These are phyloP conservation scores for Aegilops tauschii DNA, from an alignment of 176 grass and related monocot genomes.

Conservation along the genomic window DNA sequence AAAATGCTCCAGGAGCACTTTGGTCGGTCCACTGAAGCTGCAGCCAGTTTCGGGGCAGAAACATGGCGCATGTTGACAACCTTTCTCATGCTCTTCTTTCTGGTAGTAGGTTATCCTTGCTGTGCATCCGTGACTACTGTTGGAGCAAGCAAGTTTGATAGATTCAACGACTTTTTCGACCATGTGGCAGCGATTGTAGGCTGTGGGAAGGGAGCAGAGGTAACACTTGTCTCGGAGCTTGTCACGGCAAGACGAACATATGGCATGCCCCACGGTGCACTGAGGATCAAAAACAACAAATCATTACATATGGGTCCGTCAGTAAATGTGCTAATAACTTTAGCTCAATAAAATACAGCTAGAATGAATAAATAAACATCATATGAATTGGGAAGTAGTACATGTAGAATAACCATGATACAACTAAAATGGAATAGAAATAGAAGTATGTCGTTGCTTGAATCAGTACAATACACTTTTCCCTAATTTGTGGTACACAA, in stretches of 20 bases:
- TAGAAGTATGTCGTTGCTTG: too few relatives aligned
- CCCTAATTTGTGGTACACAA: background rate
- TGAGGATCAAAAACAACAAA: background rate
- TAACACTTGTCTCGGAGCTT: background rate
- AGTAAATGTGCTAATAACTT: background rate
- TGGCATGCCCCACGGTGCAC: background rate
- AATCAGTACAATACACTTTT: background rate
- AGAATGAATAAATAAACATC: background rate
- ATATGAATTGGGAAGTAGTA: background rate
- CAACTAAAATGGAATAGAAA: background rate
- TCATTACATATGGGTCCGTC: background rate
- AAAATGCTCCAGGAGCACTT: background rate
- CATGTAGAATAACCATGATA: background rate
- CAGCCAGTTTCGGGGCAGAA: background rate
- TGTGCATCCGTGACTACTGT: background rate
- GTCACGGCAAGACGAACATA: background rate
- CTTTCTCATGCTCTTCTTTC: background rate
- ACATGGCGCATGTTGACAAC: background rate
- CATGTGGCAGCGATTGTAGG: background rate
- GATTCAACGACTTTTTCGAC: background rate
- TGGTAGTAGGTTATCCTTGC: background rate
- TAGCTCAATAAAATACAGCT: background rate
- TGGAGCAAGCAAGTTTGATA: background rate
- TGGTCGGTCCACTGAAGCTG: background rate
- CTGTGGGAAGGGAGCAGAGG: background rate